Conservation (phyloP, 78 protist genomes). For the Isochrysis galbana region DNA sequence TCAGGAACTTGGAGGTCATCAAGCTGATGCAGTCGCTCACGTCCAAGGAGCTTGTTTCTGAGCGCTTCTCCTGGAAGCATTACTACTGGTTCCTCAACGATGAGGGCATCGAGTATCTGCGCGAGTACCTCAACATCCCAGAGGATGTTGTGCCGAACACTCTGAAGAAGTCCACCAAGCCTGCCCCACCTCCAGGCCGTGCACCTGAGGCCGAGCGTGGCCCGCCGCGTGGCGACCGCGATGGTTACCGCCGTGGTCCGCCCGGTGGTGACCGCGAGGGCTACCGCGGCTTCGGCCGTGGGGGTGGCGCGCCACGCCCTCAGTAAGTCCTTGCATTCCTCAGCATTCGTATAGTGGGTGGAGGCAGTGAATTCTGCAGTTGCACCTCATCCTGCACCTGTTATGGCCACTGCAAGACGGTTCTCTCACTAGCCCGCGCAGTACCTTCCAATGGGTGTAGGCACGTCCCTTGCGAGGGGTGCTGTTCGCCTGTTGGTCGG, state of each 20-base stretch:
- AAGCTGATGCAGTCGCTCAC: conserved; percentile 73
- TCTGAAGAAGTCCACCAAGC: conserved; percentile 59
- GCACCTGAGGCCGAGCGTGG: background rate
- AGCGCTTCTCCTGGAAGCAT: conserved; percentile 89
- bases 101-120: conserved; percentile 85
- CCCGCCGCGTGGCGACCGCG: background rate
- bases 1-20: conserved; percentile 85
- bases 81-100: conserved; percentile 89
- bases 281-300: conserved; percentile 11
- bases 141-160: conserved; percentile 88
- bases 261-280: background rate
- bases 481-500: background rate
- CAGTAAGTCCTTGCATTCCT: too few relatives aligned
- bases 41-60: conserved; percentile 77
- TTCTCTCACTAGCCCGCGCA: background rate
- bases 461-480: background rate
- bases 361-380: background rate
- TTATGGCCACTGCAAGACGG: too few relatives aligned
- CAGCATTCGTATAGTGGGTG: background rate
- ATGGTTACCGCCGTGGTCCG: conserved; percentile 8
- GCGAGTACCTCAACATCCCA: conserved; percentile 82
- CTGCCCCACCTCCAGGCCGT: background rate
- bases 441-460: background rate
- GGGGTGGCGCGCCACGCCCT: conserved; percentile 20
- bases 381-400: background rate